These are phyloP conservation scores for Paecilomyces niveus DNA, from an alignment of 2,329 filamentous ascomycete genomes.

Conservation along the genomic window DNA sequence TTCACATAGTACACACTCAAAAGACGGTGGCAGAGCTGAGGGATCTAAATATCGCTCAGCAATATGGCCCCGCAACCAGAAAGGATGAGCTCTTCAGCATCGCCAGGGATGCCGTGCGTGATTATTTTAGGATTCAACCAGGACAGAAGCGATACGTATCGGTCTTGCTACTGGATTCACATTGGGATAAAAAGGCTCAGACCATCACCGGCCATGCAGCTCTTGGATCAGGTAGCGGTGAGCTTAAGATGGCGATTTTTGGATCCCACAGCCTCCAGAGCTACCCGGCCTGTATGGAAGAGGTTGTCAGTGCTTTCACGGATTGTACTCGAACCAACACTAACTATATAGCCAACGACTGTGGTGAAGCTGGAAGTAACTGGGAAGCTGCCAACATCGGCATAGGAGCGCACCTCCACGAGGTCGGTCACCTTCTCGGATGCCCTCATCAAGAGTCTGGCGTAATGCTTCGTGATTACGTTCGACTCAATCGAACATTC, in stretches of 20 bases:
- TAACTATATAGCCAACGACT: conserved; percentile 73
- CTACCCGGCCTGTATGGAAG: conserved; percentile 82
- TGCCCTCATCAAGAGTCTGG: conserved; percentile 84
- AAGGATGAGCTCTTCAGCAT: conserved; percentile 70
- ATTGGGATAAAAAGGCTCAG: conserved; percentile 70
- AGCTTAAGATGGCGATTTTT: conserved; percentile 78
- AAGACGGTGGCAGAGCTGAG: conserved; percentile 81
- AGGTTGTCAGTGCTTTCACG: conserved; percentile 79
- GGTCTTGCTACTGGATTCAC: conserved; percentile 75
- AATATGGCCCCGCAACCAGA: conserved; percentile 61
- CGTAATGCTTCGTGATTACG: conserved; percentile 88
- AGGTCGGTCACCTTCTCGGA: conserved; percentile 83
- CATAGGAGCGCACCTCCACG: conserved; percentile 87
- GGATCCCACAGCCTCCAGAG: conserved; percentile 88
- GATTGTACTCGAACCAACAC: conserved; percentile 88
- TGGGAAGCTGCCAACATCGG: conserved; percentile 96
- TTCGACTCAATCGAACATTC: conserved; percentile 77
- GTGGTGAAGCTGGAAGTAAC: conserved; percentile 76
- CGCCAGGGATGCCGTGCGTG: conserved; percentile 67
- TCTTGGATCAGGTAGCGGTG: conserved; percentile 65
- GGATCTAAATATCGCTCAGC: conserved; percentile 70
- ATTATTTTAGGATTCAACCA: conserved; percentile 65
- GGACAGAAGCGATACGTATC: conserved; percentile 87
- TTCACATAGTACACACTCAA: conserved; percentile 76
- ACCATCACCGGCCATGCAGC: conserved; percentile 75